These are phyloP conservation scores for Tetragonia tetragonoides DNA, from an alignment of 148 eudicot genomes.

Conservation along the genomic window DNA sequence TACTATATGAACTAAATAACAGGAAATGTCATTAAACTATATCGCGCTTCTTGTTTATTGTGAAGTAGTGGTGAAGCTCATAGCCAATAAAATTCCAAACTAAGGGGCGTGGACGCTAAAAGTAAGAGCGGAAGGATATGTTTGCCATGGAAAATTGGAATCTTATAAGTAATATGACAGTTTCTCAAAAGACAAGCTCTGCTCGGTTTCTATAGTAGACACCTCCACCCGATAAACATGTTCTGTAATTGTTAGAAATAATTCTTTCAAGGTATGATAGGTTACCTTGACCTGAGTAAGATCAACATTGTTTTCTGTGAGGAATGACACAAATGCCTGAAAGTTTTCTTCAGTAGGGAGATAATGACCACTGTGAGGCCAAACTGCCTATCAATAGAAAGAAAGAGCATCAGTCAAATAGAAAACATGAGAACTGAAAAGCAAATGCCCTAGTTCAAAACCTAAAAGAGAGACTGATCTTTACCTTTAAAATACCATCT, in stretches of 20 bases:
- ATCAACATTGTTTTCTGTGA: constrained; percentile 56
- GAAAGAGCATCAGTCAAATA: not conserved
- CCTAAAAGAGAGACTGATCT: not conserved
- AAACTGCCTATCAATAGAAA: constrained; percentile 50
- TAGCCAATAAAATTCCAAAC: too few species aligned
- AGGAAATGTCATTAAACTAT: too few species aligned
- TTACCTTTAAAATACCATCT: constrained; percentile 59
- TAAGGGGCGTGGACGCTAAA: too few species aligned
- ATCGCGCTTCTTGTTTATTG: too few species aligned
- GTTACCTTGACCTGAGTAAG: constrained; percentile 61
- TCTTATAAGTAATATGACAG: not conserved
- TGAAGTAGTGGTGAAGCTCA: too few species aligned
- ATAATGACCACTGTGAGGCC: constrained; percentile 97
- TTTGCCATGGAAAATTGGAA: too few species aligned
- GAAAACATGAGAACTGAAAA: not conserved
- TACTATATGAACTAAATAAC: too few species aligned
- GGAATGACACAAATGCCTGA: constrained; percentile 66
- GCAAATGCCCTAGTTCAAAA: not conserved
- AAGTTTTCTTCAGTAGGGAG: constrained; percentile 87
- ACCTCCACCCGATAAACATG: not conserved
- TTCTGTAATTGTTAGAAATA: too few species aligned
- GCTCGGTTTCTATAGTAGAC: not conserved
- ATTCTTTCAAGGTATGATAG: not conserved
- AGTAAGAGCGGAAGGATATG: too few species aligned
- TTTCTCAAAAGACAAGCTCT: not conserved